phyloP scores from a whole-genome alignment of 2,329 filamentous ascomycete species.

The Aspergillus sp. region DNA sequence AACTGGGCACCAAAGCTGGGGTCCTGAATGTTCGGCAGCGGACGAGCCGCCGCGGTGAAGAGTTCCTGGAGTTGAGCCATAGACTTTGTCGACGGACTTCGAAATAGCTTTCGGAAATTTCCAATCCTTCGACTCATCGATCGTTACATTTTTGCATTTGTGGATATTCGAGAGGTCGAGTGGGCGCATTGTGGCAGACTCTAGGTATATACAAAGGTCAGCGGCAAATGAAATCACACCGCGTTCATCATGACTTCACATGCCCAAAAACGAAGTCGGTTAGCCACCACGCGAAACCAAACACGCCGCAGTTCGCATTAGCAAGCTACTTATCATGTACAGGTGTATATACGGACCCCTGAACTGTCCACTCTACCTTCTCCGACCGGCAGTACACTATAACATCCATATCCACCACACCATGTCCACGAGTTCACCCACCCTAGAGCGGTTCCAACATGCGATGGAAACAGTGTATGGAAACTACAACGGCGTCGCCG shows the following conservation, averaged over 20 bases:
- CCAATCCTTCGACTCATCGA: no score
- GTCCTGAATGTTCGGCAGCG: conserved; percentile 36
- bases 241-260: conserved; percentile 34
- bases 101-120: no score
- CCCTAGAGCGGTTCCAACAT: conserved; percentile 31
- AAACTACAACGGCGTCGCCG: conserved; percentile 28
- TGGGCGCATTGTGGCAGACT: no score
- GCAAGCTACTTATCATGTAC: no score
- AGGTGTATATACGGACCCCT: no score
- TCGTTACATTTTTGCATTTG: no score
- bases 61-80: conserved; percentile 28
- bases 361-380: no score
- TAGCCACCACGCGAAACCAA: not conserved
- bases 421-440: conserved; percentile 18
- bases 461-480: conserved; percentile 44
- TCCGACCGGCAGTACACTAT: not conserved
- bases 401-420: not conserved
- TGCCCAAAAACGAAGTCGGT: not conserved
- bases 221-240: conserved; percentile 20
- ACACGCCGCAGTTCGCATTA: not conserved
- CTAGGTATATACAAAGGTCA: not conserved
- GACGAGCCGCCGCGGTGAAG: conserved; percentile 35
- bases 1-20: conserved; percentile 41
- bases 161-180: no score
- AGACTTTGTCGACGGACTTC: conserved; percentile 18